phyloP scores from a whole-genome alignment of 2,329 filamentous ascomycete species.

The Coniella vitis region DNA sequence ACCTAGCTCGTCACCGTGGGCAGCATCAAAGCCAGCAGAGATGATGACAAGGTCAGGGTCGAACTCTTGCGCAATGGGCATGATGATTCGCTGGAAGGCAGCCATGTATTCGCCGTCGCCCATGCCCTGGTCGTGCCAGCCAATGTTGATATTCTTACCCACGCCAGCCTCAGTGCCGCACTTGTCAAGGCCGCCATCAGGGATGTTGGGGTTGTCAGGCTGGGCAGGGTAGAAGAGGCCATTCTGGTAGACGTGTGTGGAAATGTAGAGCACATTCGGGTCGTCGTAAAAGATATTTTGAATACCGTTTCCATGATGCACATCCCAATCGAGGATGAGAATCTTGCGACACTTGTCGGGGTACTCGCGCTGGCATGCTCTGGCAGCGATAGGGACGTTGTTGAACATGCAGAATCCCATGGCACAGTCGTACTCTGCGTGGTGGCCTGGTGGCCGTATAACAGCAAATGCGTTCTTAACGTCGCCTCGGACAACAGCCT shows the following conservation, averaged over 20 bases:
- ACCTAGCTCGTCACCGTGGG: constrained; percentile 85
- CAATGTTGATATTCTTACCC: constrained; percentile 61
- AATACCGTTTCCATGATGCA: constrained; percentile 79
- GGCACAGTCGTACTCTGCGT: constrained; percentile 77
- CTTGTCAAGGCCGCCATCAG: constrained; percentile 55
- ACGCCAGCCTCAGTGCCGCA: constrained; percentile 48
- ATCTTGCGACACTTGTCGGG: constrained; percentile 79
- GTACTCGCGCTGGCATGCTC: constrained; percentile 75
- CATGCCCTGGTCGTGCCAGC: constrained; percentile 69
- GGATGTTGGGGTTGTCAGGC: constrained; percentile 48
- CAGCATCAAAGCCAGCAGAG: constrained; percentile 92
- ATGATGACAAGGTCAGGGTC: constrained; percentile 91
- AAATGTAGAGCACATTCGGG: constrained; percentile 92
- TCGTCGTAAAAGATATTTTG: constrained; percentile 96
- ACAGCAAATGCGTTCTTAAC: constrained; percentile 95
- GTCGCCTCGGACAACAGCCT: constrained; percentile 73
- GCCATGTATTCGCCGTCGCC: constrained; percentile 95
- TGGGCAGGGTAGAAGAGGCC: constrained; percentile 78
- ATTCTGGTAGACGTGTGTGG: constrained; percentile 79
- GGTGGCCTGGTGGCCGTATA: constrained; percentile 90
- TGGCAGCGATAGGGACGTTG: constrained; percentile 90
- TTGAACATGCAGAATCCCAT: constrained; percentile 98
- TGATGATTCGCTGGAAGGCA: constrained; percentile 90
- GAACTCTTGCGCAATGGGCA: constrained; percentile 93
- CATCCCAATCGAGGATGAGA: constrained; percentile 88